Conservation (phyloP, 2,329 filamentous ascomycete genomes). For the Clonostachys byssicola region DNA sequence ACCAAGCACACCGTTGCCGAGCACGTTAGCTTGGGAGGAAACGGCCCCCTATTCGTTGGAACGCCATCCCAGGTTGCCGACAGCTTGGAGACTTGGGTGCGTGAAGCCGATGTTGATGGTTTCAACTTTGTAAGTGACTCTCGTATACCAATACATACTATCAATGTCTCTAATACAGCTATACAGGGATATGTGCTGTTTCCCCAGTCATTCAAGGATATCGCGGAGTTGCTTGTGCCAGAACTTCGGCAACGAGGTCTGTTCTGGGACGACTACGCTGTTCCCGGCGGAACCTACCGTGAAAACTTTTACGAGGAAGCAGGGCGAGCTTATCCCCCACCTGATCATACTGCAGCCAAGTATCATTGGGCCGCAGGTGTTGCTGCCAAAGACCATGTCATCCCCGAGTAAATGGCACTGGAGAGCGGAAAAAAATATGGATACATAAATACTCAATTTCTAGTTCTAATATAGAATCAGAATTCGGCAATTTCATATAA, state of each 20-base stretch:
- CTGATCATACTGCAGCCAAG: conserved; percentile 46
- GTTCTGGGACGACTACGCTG: conserved; percentile 50
- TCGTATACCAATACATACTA: too few species aligned
- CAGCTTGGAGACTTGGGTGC: conserved; percentile 62
- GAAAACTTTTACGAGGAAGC: conserved; percentile 53
- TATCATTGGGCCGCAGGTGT: conserved; percentile 31
- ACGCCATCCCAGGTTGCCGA: conserved; percentile 63
- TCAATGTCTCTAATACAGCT: too few species aligned
- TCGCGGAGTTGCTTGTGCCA: conserved; percentile 60
- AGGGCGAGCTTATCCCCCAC: conserved; percentile 43
- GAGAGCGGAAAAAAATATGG: too few species aligned
- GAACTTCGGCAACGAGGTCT: conserved; percentile 56
- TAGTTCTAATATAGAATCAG: too few species aligned
- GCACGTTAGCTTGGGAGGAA: conserved; percentile 63
- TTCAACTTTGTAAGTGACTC: conserved; percentile 56
- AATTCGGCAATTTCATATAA: too few species aligned
- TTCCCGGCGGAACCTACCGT: conserved; percentile 53
- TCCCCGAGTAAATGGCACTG: too few species aligned
- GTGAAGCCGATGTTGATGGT: conserved; percentile 67
- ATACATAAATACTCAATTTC: too few species aligned
- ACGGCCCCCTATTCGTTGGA: conserved; percentile 61
- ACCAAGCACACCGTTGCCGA: conserved; percentile 67
- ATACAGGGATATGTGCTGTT: conserved; percentile 53
- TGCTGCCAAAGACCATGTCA: too few species aligned
- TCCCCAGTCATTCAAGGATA: conserved; percentile 64